Conservation (phyloP, 495 filamentous ascomycete species). For the Staphylotrichum tortipilum region DNA sequence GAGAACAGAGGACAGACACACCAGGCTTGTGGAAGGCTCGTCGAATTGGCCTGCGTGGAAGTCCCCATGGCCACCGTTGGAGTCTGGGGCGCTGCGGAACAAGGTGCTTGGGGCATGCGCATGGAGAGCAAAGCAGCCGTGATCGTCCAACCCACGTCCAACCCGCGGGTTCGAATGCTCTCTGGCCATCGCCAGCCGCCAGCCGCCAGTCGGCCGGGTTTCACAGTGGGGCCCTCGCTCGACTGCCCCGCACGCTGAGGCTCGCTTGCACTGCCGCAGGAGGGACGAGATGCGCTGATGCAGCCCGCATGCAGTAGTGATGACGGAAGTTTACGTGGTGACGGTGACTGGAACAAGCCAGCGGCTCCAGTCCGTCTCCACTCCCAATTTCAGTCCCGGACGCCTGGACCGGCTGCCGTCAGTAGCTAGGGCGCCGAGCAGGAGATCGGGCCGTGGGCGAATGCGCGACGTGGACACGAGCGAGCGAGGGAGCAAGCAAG, state of each 20-base stretch:
- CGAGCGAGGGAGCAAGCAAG: no score
- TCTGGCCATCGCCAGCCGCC: not conserved
- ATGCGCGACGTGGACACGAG: not conserved
- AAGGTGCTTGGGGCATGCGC: no score
- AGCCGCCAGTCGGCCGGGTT: not conserved
- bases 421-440: not conserved
- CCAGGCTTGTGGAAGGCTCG: no score
- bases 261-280: slow-evolving; percentile 2
- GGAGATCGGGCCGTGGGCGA: not conserved
- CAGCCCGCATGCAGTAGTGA: slow-evolving; percentile 5
- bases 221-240: slow-evolving; percentile 1
- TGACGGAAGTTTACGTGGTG: slow-evolving; percentile 12
- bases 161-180: no score
- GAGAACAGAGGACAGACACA: no score
- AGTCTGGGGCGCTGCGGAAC: no score
- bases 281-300: no score
- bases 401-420: not conserved
- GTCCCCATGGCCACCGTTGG: no score
- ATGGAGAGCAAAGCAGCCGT: no score
- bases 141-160: no score
- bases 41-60: no score
- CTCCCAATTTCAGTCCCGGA: not conserved
- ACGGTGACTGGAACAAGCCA: slow-evolving; percentile 5
- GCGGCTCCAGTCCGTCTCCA: not conserved
- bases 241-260: slow-evolving; percentile 3